Evolutionary conservation across 1,284 basidiomycete species (phyloP).

Genomic region (Takashimella koratensis): DNA sequence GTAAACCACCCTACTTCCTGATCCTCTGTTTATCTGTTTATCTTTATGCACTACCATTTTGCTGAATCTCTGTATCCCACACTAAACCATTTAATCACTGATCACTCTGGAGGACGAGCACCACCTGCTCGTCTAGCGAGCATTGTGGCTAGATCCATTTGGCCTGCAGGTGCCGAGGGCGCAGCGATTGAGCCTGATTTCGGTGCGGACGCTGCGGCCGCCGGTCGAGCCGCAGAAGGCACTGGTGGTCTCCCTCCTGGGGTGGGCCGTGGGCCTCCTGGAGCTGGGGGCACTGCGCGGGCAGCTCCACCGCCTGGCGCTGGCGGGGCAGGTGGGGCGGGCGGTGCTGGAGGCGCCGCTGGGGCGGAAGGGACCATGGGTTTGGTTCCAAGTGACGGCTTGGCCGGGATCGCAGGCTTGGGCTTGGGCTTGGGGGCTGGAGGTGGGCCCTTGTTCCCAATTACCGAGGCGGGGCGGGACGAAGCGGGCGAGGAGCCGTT

Average conservation of each 20-base stretch:
- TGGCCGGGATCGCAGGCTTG: slow-evolving; percentile 49
- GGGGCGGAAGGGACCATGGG: slow-evolving; percentile 3
- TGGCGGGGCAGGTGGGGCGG: slow-evolving; percentile 21
- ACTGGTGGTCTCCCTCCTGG: slow-evolving; percentile 34
- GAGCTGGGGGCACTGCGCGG: slow-evolving; percentile 24
- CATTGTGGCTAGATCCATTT: slow-evolving; percentile 73
- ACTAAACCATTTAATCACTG: no score
- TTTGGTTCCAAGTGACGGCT: slow-evolving; percentile 38
- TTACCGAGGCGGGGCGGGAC: slow-evolving; percentile 55
- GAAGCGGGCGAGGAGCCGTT: slow-evolving; percentile 46
- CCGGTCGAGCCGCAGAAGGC: slow-evolving; percentile 34
- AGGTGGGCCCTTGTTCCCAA: slow-evolving; percentile 40
- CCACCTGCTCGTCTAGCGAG: slow-evolving; percentile 22
- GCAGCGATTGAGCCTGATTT: slow-evolving; percentile 44
- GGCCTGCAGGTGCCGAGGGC: slow-evolving; percentile 56
- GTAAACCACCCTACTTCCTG: no score
- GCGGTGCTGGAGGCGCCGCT: neutral
- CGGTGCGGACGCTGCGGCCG: slow-evolving; percentile 19
- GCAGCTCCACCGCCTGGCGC: slow-evolving; percentile 10
- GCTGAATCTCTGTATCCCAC: no score
- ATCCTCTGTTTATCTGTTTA: no score
- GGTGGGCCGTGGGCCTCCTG: slow-evolving; percentile 11
- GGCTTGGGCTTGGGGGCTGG: slow-evolving; percentile 51
- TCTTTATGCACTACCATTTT: no score
- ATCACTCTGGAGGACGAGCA: neutral